Conservation (phyloP, 2,329 filamentous ascomycete genomes). For the Verticillium nubilum region DNA sequence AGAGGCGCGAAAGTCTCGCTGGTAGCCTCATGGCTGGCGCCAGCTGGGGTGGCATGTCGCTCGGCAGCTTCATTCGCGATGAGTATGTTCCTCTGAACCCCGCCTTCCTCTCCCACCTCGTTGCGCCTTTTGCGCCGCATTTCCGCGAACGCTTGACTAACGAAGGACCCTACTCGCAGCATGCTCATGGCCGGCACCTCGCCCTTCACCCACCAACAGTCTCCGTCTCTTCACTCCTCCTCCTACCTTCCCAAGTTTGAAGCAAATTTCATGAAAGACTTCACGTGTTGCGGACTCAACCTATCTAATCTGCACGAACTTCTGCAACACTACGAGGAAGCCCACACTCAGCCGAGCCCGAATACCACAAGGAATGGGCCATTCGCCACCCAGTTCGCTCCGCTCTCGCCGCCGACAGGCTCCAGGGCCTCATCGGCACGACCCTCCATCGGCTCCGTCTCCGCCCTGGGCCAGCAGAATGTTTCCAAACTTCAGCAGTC, state of each 20-base stretch:
- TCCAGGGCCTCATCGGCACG: slow-evolving; percentile 3
- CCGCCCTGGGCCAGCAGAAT: slow-evolving; percentile 8
- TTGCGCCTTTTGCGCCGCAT: neutral
- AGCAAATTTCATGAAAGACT: slow-evolving; percentile 96
- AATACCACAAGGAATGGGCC: slow-evolving; percentile 29
- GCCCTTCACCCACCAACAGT: slow-evolving; percentile 74
- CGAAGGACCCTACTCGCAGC: slow-evolving; percentile 38
- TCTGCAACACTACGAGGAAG: slow-evolving; percentile 93
- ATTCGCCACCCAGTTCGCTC: slow-evolving; percentile 32
- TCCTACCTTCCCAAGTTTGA: slow-evolving; percentile 96
- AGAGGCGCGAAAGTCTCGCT: slow-evolving; percentile 56
- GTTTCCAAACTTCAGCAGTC: neutral
- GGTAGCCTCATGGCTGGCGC: slow-evolving; percentile 72
- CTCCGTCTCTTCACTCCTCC: slow-evolving; percentile 93
- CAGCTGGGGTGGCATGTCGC: slow-evolving; percentile 95
- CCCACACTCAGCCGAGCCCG: slow-evolving; percentile 68
- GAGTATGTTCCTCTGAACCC: slow-evolving; percentile 63
- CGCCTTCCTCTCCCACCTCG: neutral
- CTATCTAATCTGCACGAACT: slow-evolving; percentile 91
- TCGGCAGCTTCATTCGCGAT: slow-evolving; percentile 94
- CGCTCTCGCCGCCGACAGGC: slow-evolving; percentile 7
- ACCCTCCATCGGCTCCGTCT: slow-evolving; percentile 8
- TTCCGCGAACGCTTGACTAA: neutral
- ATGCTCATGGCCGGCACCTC: slow-evolving; percentile 95
- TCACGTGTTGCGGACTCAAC: slow-evolving; percentile 87